These are phyloP conservation scores for Pichia cephalocereana DNA, from an alignment of 805 yeast genomes.

Conservation along the genomic window DNA sequence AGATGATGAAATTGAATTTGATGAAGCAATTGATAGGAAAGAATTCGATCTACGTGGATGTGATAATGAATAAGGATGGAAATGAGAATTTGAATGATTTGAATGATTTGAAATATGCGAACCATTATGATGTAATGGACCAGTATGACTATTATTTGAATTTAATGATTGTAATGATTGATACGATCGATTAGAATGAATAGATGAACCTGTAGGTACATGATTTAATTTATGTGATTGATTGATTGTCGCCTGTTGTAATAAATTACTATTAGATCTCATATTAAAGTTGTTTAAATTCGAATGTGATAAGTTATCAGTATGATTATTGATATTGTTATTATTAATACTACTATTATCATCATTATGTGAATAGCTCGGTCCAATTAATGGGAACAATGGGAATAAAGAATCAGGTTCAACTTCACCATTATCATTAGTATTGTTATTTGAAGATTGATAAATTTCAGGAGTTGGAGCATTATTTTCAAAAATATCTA, in stretches of 20 bases:
- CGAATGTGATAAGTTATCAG: slow-evolving; percentile 13
- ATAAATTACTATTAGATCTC: neutral
- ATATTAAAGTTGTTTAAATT: slow-evolving; percentile 15
- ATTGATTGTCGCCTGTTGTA: slow-evolving; percentile 3
- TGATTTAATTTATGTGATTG: slow-evolving; percentile 8
- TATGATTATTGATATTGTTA: neutral
- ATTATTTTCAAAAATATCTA: slow-evolving; percentile 22
- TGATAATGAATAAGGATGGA: slow-evolving; percentile 17
- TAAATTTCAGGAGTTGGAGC: slow-evolving; percentile 1
- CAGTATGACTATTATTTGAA: slow-evolving; percentile 11
- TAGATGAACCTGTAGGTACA: slow-evolving; percentile 23
- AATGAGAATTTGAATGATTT: slow-evolving; percentile 12
- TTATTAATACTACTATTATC: slow-evolving; percentile 1
- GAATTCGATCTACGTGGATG: slow-evolving; percentile 16
- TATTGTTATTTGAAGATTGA: slow-evolving; percentile 4
- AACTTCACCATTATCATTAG: slow-evolving; percentile 13
- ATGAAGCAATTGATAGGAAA: slow-evolving; percentile 21
- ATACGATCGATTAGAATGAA: slow-evolving; percentile 16
- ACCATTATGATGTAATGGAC: slow-evolving; percentile 10
- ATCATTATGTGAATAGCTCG: slow-evolving; percentile 15
- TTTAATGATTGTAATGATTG: slow-evolving; percentile 5
- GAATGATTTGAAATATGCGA: slow-evolving; percentile 4
- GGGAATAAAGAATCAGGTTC: slow-evolving; percentile 26
- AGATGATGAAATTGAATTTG: slow-evolving; percentile 20
- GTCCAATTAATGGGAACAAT: slow-evolving; percentile 26